Evolutionary conservation across 768 basidiomycete species (phyloP).

Genomic region (Floccularia luteovirens): DNA sequence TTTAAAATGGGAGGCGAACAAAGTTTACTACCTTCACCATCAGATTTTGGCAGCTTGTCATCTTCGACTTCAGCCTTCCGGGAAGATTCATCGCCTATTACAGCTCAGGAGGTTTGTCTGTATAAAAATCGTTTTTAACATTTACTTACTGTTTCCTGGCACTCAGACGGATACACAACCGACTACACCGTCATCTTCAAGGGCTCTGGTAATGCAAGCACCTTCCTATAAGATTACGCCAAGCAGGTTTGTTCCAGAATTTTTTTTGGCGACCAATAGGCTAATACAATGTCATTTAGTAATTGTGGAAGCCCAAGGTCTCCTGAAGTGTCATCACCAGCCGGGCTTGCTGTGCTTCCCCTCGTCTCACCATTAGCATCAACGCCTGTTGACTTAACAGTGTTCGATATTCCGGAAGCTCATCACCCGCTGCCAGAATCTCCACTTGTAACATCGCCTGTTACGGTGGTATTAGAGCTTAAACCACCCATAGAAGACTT

Average conservation of each 20-base stretch:
- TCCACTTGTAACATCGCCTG: conserved; percentile 7
- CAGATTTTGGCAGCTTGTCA: conserved; percentile 5
- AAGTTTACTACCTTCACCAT: conserved; percentile 4
- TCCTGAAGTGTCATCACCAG: conserved; percentile 25
- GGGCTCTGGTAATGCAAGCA: too few relatives aligned
- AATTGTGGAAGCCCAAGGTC: conserved; percentile 15
- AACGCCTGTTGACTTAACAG: conserved; percentile 20
- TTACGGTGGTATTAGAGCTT: background rate
- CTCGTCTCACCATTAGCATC: conserved; percentile 22
- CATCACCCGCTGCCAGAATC: conserved; percentile 21
- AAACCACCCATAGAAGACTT: background rate
- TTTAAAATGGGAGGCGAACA: background rate
- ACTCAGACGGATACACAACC: conserved; percentile 15
- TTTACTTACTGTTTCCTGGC: background rate
- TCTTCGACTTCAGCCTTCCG: conserved; percentile 4
- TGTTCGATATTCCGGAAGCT: conserved; percentile 21
- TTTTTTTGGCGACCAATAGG: background rate
- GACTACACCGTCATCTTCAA: conserved; percentile 14
- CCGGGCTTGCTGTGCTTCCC: conserved; percentile 24
- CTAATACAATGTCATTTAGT: conserved; percentile 5
- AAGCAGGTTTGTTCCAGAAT: conserved; percentile 12
- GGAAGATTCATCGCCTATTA: conserved; percentile 1
- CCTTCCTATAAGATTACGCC: conserved; percentile 13
- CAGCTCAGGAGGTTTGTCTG: background rate
- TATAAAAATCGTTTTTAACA: conserved; percentile 1